Base-by-base conservation (phyloP, 1,284 basidiomycete genomes). In the Cutaneotrichosporon sp. region DNA sequence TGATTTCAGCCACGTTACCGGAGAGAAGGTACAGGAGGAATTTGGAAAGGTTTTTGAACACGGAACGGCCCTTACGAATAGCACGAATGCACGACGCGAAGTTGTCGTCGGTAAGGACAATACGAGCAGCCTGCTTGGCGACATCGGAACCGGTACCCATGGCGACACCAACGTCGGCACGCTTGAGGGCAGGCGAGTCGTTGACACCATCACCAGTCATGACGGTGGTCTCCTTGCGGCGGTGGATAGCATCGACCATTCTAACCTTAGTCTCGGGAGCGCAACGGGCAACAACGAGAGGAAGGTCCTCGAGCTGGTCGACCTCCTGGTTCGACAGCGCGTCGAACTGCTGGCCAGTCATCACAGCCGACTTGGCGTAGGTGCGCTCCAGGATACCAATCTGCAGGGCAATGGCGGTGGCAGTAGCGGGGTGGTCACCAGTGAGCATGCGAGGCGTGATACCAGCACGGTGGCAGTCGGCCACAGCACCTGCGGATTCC, bases 121-220 rank as follows among this genome's bases (percentile, higher is more conserved):
- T 76, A 66, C 84, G 82, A 16, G 81, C 78, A 6, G 77, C 77
- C 52, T 78, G 77, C 65, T 79, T 79, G 34, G 85, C 84, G 25
- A 86, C 84, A 61, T 86, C 84, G 7, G 80, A 81, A n/a, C 84
- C 84, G 6, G 79, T 81, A 32, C 84, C 85, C 84, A 87, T 86
- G 10, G 81, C 84, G 58, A 86, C 82, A 49, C 82, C 82, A 24
- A 84, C 80, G 46, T 81, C 81, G 20, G 82, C 81, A 29, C 78
- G 76, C 63, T 80, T 80, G 54, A 81, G 70, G 62, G 80, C 75
- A 10, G 80, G 80, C 6, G 78, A 77, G 62, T 82, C 81, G 65
- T 86, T 86, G 55, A 86, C 77, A 63, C 80, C 80, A 54, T 75
- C 74, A 50, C 76, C 76, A 14, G 76, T 77, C 76, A 78, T 77